Evolutionary conservation across 331 rosid genomes (phyloP).

Genomic region (Rhamnella rubrinervis): DNA sequence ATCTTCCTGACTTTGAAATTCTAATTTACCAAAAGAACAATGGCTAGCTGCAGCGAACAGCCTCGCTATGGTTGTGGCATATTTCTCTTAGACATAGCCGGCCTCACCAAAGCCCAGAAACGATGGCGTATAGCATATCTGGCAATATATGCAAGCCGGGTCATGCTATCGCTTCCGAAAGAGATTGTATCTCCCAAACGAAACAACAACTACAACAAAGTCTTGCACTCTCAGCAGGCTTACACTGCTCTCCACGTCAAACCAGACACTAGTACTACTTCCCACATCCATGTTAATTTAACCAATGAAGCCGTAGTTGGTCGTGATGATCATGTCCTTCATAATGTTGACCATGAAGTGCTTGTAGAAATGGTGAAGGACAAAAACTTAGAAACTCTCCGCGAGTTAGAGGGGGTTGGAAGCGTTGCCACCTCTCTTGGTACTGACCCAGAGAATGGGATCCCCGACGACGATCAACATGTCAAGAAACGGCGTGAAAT

Average conservation of each 20-base stretch:
- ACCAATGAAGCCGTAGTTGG: background rate
- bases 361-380: conserved; percentile 52
- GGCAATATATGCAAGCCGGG: conserved; percentile 3
- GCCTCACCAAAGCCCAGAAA: conserved; percentile 27
- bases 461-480: conserved; percentile 33
- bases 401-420: conserved; percentile 41
- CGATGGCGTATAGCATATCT: conserved; percentile 29
- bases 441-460: conserved; percentile 48
- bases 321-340: background rate
- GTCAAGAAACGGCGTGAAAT: conserved; percentile 28
- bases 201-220: conserved; percentile 6
- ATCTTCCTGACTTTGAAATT: no score
- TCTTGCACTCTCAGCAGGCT: conserved; percentile 28
- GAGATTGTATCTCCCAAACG: background rate
- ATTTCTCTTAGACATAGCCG: conserved; percentile 30
- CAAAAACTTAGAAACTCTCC: conserved; percentile 29
- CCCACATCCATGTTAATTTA: conserved; percentile 15
- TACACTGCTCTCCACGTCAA: conserved; percentile 26
- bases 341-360: conserved; percentile 28
- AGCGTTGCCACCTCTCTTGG: conserved; percentile 41
- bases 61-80: conserved; percentile 17
- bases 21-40: no score
- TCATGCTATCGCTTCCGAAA: conserved; percentile 21
- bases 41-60: background rate
- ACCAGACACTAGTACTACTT: conserved; percentile 14